A percentile compares a stretch with the other conserved stretches of the same genome.
These are phyloP conservation scores for Odontarrhena argentea DNA, from an alignment of 345 rosid species.

Conservation along the genomic window DNA sequence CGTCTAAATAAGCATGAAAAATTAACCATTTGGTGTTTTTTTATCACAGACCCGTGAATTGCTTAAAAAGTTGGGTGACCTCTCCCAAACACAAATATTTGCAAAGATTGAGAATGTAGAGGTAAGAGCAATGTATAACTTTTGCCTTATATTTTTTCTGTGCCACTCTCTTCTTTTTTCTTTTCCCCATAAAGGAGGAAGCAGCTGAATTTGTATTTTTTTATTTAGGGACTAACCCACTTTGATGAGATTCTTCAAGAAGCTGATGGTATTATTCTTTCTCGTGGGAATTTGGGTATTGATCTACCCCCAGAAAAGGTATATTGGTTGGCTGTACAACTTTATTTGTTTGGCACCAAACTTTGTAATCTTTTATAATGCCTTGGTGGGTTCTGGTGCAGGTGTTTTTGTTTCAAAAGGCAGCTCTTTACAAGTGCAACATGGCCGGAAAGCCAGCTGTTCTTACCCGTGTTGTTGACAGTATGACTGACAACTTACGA, in stretches of 20 bases:
- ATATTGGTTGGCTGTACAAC: slow-evolving; percentile 29
- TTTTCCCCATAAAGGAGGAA: background rate
- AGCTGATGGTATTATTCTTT: slow-evolving; percentile 98
- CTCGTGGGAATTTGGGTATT: slow-evolving; percentile 96
- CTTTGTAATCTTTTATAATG: background rate
- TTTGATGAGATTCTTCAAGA: slow-evolving; percentile 98
- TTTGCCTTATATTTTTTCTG: slow-evolving; percentile 4
- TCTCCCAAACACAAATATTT: slow-evolving; percentile 85
- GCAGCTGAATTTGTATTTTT: slow-evolving; percentile 12
- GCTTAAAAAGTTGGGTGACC: slow-evolving; percentile 82
- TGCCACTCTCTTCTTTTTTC: slow-evolving; percentile 9
- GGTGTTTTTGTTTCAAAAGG: slow-evolving; percentile 96
- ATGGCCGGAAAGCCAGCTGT: slow-evolving; percentile 97
- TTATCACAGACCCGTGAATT: slow-evolving; percentile 75
- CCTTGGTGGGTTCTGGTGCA: slow-evolving; percentile 34
- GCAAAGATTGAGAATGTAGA: slow-evolving; percentile 95
- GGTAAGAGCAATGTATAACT: slow-evolving; percentile 44
- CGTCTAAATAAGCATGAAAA: background rate
- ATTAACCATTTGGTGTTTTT: slow-evolving; percentile 22
- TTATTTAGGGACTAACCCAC: slow-evolving; percentile 76
- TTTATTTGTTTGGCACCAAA: background rate
- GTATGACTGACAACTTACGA: slow-evolving; percentile 95
- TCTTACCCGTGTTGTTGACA: slow-evolving; percentile 89
- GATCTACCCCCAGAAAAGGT: slow-evolving; percentile 99
- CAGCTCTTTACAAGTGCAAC: slow-evolving; percentile 88